Evolutionary conservation across 306 rosid genomes (phyloP), one percentile per base, ranked within the genome.

Genomic region (Corylus americana): DNA sequence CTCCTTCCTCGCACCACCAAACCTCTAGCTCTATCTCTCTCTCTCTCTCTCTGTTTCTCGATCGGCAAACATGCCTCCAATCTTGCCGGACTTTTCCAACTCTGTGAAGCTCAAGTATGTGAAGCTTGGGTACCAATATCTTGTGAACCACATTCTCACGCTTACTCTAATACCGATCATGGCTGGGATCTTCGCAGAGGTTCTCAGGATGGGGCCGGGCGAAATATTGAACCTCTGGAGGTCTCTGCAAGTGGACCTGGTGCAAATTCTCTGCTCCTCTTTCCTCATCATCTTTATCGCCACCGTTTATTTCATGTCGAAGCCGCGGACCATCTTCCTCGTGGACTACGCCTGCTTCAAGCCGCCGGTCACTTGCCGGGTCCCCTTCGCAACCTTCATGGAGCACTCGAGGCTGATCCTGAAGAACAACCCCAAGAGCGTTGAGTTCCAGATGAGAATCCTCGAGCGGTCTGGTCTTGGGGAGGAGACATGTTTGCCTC

Each of bases 301-400:
- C 79, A 92, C 98, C 1, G 87, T 93, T 22, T 93, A 89, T 86
- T 89, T 95, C 89, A 92, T 89, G 96, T 95, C 98, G 1, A 95
- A 92, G 57, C 98, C 98, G 20, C 77, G 98, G 17, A 88, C 92
- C 8, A 82, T 95, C 75, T 95, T 59, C 87, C 90, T 95, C 4
- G 98, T 95, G 0, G 98, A 95, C 70, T 95, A 92, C 39, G 92
- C 98, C 2, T 95, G 98, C 73, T 95, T 85, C 90, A 95, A 92
- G 54, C 98, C 98, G 0, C 98, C 98, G 0, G 88, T 92, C 4
- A 95, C 97, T 0, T 95, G 97, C 78, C 85, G 98, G 3, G 98
- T 95, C 5, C 98, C 98, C 1, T 92, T 91, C 71, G 91, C 98
- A 2, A 93, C 98, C 50, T 95, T 95, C 92, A 95, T 95, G 98